A percentile compares a stretch with the other conserved stretches of the same genome.
Evolutionary conservation across 495 filamentous ascomycete species (phyloP).

Genomic region (Penicillium maclennaniae): DNA sequence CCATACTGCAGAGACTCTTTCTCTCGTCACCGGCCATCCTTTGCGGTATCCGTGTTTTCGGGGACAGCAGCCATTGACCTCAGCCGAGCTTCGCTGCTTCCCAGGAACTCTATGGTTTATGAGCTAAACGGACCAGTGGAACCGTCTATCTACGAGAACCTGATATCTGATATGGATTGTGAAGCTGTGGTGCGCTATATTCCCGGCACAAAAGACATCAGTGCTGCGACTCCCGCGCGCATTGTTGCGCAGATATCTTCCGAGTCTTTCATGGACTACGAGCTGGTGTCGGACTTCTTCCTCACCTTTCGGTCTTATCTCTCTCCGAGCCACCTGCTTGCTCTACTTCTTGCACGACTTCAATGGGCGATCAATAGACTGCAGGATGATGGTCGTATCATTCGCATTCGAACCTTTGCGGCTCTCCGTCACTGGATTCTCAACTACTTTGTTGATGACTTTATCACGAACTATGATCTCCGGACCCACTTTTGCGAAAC

Average conservation of each 20-base stretch:
- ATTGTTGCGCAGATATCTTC: constrained; percentile 98
- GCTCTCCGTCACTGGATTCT: constrained; percentile 96
- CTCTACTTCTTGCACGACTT: constrained; percentile 78
- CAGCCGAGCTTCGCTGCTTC: constrained; percentile 25
- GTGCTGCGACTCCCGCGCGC: constrained; percentile 84
- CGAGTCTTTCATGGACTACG: constrained; percentile 92
- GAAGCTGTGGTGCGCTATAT: constrained; percentile 83
- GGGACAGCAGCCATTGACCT: constrained; percentile 42
- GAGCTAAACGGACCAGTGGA: constrained; percentile 46
- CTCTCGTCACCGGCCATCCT: constrained; percentile 29
- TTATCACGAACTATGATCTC: constrained; percentile 75
- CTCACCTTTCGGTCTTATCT: constrained; percentile 89
- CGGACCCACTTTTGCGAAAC: constrained; percentile 76
- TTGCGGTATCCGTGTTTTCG: constrained; percentile 46
- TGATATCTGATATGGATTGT: constrained; percentile 71
- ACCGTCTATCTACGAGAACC: constrained; percentile 68
- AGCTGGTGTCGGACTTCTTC: constrained; percentile 97
- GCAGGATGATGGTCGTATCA: constrained; percentile 85
- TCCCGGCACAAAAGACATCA: constrained; percentile 64
- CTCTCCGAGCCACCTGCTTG: constrained; percentile 67
- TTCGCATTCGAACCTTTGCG: constrained; percentile 92
- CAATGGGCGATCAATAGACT: constrained; percentile 78
- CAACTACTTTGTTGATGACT: constrained; percentile 97
- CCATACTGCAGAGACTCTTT: constrained; percentile 25
- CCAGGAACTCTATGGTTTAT: constrained; percentile 40